Conservation (phyloP, 2,329 filamentous ascomycete genomes). For the Madurella mycetomatis region DNA sequence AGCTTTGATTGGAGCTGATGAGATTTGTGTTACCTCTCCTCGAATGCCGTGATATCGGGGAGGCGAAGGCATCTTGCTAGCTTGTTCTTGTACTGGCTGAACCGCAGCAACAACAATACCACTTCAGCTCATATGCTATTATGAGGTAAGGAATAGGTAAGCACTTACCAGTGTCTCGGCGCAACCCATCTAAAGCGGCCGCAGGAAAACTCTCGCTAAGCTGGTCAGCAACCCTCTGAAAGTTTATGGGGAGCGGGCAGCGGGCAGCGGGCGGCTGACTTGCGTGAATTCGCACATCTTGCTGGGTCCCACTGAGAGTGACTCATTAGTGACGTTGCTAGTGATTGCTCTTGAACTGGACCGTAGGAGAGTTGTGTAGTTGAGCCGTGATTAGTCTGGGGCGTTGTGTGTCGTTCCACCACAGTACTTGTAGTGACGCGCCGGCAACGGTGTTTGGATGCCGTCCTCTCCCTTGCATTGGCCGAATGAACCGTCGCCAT, state of each 20-base stretch:
- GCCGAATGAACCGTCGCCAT: not conserved
- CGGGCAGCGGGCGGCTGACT: not conserved
- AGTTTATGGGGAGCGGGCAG: not conserved
- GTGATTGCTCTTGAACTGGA: no score
- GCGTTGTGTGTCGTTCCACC: no score
- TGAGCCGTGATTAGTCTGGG: no score
- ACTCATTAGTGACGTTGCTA: no score
- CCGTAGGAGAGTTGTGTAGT: no score
- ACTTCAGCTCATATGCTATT: not conserved
- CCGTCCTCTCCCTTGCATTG: no score
- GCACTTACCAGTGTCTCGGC: slow-evolving; percentile 2
- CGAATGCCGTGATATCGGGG: slow-evolving; percentile 8
- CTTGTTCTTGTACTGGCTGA: slow-evolving; percentile 1
- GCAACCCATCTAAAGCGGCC: slow-evolving; percentile 8
- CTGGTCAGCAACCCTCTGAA: not conserved
- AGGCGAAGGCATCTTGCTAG: not conserved
- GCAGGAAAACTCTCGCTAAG: slow-evolving; percentile 9
- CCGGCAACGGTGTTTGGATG: no score
- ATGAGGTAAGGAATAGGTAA: no score
- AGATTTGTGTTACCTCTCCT: slow-evolving; percentile 2
- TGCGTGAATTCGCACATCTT: slow-evolving; percentile 6
- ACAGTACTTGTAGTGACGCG: no score
- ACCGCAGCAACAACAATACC: not conserved
- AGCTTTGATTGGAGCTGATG: not conserved
- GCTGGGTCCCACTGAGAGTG: not conserved